Percentiles rank a stretch among this genome's conserved stretches.
Conservation (phyloP, 2,329 filamentous ascomycete species). For the Triangularia setosa region DNA sequence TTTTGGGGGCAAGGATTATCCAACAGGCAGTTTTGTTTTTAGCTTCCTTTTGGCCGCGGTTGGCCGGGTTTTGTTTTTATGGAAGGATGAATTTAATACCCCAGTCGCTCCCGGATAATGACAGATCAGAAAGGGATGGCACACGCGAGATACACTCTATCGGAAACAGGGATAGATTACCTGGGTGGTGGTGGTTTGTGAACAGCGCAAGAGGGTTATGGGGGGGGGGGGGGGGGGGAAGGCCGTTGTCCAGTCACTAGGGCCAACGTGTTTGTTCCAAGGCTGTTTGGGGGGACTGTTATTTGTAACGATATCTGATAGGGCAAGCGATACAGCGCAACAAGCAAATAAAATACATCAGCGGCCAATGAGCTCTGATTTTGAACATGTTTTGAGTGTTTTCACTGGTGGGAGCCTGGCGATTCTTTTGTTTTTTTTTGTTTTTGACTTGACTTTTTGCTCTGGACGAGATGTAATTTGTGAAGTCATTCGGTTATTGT, state of each 20-base stretch:
- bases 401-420: no score
- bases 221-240: no score
- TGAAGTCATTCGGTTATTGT: no score
- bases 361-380: not conserved
- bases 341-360: not conserved
- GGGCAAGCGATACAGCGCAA: not conserved
- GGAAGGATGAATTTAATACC: not conserved
- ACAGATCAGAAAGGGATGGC: not conserved
- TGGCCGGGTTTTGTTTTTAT: not conserved
- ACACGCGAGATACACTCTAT: no score
- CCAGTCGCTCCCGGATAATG: not conserved
- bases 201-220: no score
- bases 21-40: not conserved
- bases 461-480: no score
- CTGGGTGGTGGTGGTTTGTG: not conserved
- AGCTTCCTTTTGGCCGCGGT: not conserved
- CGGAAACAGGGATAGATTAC: no score
- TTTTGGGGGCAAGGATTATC: not conserved
- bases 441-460: no score
- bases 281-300: no score
- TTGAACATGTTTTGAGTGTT: not conserved
- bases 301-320: not conserved
- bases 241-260: no score
- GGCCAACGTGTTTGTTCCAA: no score
- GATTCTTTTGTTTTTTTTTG: no score